These are phyloP conservation scores for Rusavskia elegans DNA, from an alignment of 495 filamentous ascomycete genomes.

Conservation along the genomic window DNA sequence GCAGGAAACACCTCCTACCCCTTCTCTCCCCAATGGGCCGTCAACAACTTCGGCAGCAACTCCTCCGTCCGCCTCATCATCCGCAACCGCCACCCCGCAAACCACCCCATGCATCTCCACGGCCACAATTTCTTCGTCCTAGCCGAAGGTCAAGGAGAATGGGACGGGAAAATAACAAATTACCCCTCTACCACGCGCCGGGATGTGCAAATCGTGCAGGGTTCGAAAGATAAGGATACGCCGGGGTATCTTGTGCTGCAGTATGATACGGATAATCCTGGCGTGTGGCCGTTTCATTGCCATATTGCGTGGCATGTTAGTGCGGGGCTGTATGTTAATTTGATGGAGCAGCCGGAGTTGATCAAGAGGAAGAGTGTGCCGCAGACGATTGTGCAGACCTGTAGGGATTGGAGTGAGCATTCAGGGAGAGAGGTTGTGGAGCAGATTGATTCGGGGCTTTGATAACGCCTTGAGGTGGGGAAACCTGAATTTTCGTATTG, in stretches of 20 bases:
- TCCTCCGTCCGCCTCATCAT: slow-evolving; percentile 38
- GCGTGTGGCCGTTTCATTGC: slow-evolving; percentile 17
- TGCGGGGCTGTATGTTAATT: slow-evolving; percentile 16
- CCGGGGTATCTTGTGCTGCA: slow-evolving; percentile 17
- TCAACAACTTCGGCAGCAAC: slow-evolving; percentile 39
- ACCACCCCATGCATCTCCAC: slow-evolving; percentile 28
- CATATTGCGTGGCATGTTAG: slow-evolving; percentile 20
- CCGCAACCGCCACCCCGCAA: slow-evolving; percentile 26
- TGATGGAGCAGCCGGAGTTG: slow-evolving; percentile 9
- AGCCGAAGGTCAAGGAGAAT: slow-evolving; percentile 16
- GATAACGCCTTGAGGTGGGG: not conserved
- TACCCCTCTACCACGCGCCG: slow-evolving; percentile 34
- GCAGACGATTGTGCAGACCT: slow-evolving; percentile 4
- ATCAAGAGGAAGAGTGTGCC: slow-evolving; percentile 13
- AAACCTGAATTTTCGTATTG: too few relatives aligned
- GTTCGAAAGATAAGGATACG: slow-evolving; percentile 4
- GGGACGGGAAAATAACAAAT: slow-evolving; percentile 17
- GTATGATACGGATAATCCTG: slow-evolving; percentile 12
- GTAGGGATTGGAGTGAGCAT: slow-evolving; percentile 10
- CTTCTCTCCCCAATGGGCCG: slow-evolving; percentile 30
- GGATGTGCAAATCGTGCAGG: slow-evolving; percentile 42
- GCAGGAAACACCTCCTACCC: slow-evolving; percentile 33
- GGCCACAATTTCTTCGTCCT: slow-evolving; percentile 27
- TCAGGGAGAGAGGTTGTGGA: slow-evolving; percentile 4
- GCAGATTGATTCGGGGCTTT: slow-evolving; percentile 12